A percentile compares a stretch with the other conserved stretches of the same genome.
phyloP scores from a whole-genome alignment of 1,139 yeast genomes.

The Blastobotrys ciferrii region DNA sequence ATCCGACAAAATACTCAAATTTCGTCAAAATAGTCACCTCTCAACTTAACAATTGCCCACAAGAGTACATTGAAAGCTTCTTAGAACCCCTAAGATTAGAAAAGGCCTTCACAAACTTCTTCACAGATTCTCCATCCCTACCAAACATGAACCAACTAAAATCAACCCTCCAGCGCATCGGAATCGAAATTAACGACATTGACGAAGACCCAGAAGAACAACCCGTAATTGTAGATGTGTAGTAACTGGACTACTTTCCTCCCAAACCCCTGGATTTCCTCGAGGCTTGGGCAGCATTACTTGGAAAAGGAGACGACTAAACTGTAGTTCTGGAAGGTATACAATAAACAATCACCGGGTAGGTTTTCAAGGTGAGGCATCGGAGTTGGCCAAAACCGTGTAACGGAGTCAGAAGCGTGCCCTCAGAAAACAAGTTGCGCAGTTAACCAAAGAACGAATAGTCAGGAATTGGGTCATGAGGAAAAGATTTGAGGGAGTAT shows the following conservation, averaged over 20 bases:
- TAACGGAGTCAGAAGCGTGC: too few relatives aligned
- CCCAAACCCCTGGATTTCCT: too few relatives aligned
- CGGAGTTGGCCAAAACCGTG: too few relatives aligned
- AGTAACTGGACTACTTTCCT: too few relatives aligned
- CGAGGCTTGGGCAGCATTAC: too few relatives aligned
- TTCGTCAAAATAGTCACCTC: slow-evolving; percentile 33
- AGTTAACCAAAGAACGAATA: too few relatives aligned
- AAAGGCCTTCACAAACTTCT: slow-evolving; percentile 21
- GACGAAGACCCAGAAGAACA: slow-evolving; percentile 21
- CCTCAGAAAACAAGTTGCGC: too few relatives aligned
- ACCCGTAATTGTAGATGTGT: slow-evolving; percentile 16
- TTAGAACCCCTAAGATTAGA: slow-evolving; percentile 27
- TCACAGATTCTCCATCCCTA: background rate
- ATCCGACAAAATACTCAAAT: slow-evolving; percentile 22
- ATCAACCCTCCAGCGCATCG: background rate
- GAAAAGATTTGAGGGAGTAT: background rate
- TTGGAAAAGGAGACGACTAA: too few relatives aligned
- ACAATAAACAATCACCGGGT: too few relatives aligned
- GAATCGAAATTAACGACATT: slow-evolving; percentile 9
- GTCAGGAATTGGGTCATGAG: background rate
- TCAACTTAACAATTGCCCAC: slow-evolving; percentile 40
- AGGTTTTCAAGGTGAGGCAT: too few relatives aligned
- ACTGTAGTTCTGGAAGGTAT: too few relatives aligned
- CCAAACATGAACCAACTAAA: background rate
- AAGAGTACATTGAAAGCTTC: slow-evolving; percentile 40